These are phyloP conservation scores for Coniosporium tulheliwenetii DNA, from an alignment of 2,329 filamentous ascomycete species.

Conservation along the genomic window DNA sequence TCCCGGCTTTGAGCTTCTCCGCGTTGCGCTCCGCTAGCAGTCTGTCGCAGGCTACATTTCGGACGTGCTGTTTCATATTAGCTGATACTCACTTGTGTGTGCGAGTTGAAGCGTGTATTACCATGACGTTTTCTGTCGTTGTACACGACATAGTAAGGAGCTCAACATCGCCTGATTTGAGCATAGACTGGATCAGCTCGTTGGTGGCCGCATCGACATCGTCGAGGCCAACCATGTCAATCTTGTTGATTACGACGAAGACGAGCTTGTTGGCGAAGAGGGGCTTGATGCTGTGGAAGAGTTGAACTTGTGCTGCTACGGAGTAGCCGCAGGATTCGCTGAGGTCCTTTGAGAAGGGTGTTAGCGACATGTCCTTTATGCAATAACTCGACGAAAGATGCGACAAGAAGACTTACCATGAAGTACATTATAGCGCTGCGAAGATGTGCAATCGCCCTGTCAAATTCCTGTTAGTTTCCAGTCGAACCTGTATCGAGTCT, in stretches of 20 bases:
- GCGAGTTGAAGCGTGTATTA: slow-evolving; percentile 14
- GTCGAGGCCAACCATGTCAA: slow-evolving; percentile 76
- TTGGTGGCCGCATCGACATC: slow-evolving; percentile 70
- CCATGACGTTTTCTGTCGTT: slow-evolving; percentile 83
- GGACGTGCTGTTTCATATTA: slow-evolving; percentile 37
- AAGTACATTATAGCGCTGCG: slow-evolving; percentile 93
- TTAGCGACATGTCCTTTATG: too few relatives aligned
- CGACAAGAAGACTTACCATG: slow-evolving; percentile 53
- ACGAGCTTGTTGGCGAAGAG: slow-evolving; percentile 96
- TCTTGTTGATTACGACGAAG: slow-evolving; percentile 96
- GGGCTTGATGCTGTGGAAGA: slow-evolving; percentile 94
- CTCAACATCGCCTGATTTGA: slow-evolving; percentile 82
- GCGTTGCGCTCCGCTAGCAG: slow-evolving; percentile 85
- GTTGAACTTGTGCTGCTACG: slow-evolving; percentile 77
- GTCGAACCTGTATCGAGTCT: too few relatives aligned
- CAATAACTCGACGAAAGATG: too few relatives aligned
- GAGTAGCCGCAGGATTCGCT: slow-evolving; percentile 95
- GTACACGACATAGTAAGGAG: slow-evolving; percentile 88
- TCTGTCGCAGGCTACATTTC: slow-evolving; percentile 87
- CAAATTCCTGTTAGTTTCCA: slow-evolving; percentile 31
- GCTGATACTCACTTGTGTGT: too few relatives aligned
- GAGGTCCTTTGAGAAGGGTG: neutral
- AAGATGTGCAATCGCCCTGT: slow-evolving; percentile 93
- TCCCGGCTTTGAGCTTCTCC: slow-evolving; percentile 83
- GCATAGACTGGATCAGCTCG: slow-evolving; percentile 59